A percentile compares a stretch with the other conserved stretches of the same genome.
phyloP scores from a whole-genome alignment of 2,329 filamentous ascomycete genomes.

The Claviceps lovelessii region DNA sequence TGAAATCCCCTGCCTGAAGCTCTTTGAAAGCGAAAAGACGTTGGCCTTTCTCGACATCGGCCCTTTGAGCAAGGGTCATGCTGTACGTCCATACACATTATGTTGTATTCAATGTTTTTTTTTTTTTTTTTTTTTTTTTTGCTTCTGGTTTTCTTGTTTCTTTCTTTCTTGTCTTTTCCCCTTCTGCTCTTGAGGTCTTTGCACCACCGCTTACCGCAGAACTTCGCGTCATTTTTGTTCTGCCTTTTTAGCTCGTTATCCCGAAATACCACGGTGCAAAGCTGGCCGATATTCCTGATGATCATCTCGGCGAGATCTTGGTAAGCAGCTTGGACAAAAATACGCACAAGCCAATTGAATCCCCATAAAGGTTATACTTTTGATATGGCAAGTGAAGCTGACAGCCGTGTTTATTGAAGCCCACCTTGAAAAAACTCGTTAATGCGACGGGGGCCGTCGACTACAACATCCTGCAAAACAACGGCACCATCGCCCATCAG shows the following conservation, averaged over 20 bases:
- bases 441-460: constrained; percentile 59
- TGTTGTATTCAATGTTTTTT: background rate
- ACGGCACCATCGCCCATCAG: constrained; percentile 82
- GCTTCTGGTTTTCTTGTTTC: no score
- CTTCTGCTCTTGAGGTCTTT: no score
- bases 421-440: constrained; percentile 66
- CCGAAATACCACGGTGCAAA: constrained; percentile 91
- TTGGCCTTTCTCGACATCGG: constrained; percentile 94
- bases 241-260: constrained; percentile 61
- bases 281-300: constrained; percentile 83
- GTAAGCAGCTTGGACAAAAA: constrained; percentile 27
- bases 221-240: background rate
- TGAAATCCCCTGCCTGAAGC: constrained; percentile 91
- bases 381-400: background rate
- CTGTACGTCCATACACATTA: constrained; percentile 42
- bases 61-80: constrained; percentile 75
- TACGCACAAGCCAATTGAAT: no score
- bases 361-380: background rate
- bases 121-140: no score
- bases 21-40: constrained; percentile 87
- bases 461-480: constrained; percentile 96
- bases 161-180: no score
- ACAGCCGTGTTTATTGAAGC: constrained; percentile 11
- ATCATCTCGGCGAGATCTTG: constrained; percentile 68
- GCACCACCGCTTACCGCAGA: background rate